These are phyloP conservation scores for Loxodes magnus DNA, from an alignment of 73 alveolate species.

Conservation along the genomic window DNA sequence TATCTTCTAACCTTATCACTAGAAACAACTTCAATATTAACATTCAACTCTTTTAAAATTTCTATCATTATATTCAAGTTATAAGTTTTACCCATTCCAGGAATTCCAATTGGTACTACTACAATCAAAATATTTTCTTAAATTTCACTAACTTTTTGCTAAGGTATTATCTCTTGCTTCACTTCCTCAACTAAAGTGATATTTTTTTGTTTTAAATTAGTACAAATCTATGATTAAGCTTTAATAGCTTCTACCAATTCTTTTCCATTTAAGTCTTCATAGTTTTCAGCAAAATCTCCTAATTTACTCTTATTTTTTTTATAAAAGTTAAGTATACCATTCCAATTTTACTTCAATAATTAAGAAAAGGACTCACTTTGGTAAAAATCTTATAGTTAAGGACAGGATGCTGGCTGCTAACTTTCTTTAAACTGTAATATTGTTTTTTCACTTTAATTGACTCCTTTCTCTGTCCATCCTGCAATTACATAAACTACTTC, in stretches of 20 bases:
- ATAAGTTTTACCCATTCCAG: conserved; percentile 79
- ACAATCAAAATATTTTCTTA: conserved; percentile 31
- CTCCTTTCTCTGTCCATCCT: too few relatives aligned
- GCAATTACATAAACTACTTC: too few relatives aligned
- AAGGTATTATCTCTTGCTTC: background rate
- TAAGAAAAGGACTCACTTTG: too few relatives aligned
- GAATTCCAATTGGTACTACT: conserved; percentile 76
- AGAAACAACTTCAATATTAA: conserved; percentile 8
- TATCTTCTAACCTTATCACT: conserved; percentile 57
- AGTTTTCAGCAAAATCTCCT: too few relatives aligned
- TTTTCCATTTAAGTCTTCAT: too few relatives aligned
- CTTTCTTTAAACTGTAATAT: too few relatives aligned
- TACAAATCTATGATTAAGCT: conserved; percentile 25
- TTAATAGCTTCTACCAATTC: too few relatives aligned
- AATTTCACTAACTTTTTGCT: background rate
- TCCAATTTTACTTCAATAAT: too few relatives aligned
- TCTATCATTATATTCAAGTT: conserved; percentile 35
- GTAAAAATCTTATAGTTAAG: too few relatives aligned
- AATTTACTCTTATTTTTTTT: conserved; percentile 33
- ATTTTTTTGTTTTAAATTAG: conserved; percentile 25
- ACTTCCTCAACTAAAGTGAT: conserved; percentile 17
- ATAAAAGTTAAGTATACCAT: conserved; percentile 34
- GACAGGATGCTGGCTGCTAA: too few relatives aligned
- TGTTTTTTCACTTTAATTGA: too few relatives aligned
- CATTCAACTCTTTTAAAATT: conserved; percentile 29